Evolutionary conservation across 2,329 filamentous ascomycete species (phyloP), one percentile per base, ranked within the genome.

Genomic region (Rhynchosporium secalis): DNA sequence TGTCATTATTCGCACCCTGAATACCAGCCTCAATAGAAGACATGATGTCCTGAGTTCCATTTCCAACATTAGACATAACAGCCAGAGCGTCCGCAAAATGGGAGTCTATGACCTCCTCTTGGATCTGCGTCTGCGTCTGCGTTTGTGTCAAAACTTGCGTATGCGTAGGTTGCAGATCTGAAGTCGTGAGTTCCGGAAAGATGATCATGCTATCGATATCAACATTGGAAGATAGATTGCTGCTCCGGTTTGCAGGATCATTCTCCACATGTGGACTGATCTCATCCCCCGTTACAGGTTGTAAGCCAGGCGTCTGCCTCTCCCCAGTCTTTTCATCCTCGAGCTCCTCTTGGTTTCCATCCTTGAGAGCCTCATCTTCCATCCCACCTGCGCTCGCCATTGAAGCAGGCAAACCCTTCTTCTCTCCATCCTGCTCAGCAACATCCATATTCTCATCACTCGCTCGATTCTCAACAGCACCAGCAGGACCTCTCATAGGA

Each of bases 81-180:
- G 56, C 56, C 10, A 59, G 10, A 33, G 56, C 56, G 45, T 59
- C 56, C 7, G 33, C 56, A 33, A 52, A 59, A 26, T 51, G 56
- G 12, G 56, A 59, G 13, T 52, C 28, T 1, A 40, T 15, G 4
- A 59, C 5, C n/a, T 43, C 47, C 26, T 49, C 26, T 40, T 58
- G 41, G 9, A 28, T 28, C 13, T 40, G 29, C 52, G 40, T 43
- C 20, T 40, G 49, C 9, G 48, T 52, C 15, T 52, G 31, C 28
- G 29, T 49, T 8, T 49, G 47, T 3, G 49, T 40, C 7, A 10
- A 10, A 6, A 36, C 9, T 36, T n/a, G 49, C 9, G 49, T 54
- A n/a, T 51, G 56, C 3, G 56, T 52, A 59, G 26, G 47, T 40
- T 41, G 56, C 3, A 51, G 7, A 6, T 59, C 46, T 1, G 46